Evolutionary conservation across 1,284 basidiomycete species (phyloP).

Genomic region (Phaffia rhodozyma): DNA sequence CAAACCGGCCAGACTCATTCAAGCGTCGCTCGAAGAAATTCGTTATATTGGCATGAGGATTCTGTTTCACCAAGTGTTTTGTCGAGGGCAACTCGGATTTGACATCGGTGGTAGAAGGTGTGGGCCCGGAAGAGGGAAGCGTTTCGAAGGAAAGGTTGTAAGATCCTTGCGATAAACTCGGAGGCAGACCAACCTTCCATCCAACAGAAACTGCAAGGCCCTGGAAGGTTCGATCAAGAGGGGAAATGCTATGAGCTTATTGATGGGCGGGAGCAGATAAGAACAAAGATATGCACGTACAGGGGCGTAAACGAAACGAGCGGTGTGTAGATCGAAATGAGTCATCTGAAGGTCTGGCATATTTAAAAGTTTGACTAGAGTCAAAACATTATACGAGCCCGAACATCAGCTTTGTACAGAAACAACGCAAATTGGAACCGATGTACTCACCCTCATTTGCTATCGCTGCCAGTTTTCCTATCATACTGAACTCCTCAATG

Average conservation of each 20-base stretch:
- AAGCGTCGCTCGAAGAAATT: slow-evolving; percentile 27
- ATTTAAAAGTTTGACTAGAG: slow-evolving; percentile 63
- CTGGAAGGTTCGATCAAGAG: not conserved
- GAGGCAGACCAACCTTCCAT: not conserved
- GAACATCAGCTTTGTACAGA: slow-evolving; percentile 5
- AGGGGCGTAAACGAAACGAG: slow-evolving; percentile 60
- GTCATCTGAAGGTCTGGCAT: slow-evolving; percentile 61
- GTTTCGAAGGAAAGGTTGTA: slow-evolving; percentile 29
- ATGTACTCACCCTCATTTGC: slow-evolving; percentile 58
- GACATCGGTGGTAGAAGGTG: no score
- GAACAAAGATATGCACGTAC: slow-evolving; percentile 10
- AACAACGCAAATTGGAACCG: not conserved
- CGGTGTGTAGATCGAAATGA: slow-evolving; percentile 76
- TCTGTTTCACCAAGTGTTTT: slow-evolving; percentile 5
- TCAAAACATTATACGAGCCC: slow-evolving; percentile 12
- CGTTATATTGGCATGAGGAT: slow-evolving; percentile 28
- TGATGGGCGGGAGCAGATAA: not conserved
- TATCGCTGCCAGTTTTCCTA: slow-evolving; percentile 83
- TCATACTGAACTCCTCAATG: slow-evolving; percentile 75
- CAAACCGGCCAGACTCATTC: slow-evolving; percentile 24
- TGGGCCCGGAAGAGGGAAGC: not conserved
- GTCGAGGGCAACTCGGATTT: no score
- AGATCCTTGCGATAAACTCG: slow-evolving; percentile 31
- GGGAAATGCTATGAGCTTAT: not conserved
- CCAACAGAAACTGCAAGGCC: slow-evolving; percentile 30